Percentiles rank a stretch among this genome's conserved stretches.
Evolutionary conservation across 257 asterid genomes (phyloP).

Genomic region (Solanum chiquidenum): DNA sequence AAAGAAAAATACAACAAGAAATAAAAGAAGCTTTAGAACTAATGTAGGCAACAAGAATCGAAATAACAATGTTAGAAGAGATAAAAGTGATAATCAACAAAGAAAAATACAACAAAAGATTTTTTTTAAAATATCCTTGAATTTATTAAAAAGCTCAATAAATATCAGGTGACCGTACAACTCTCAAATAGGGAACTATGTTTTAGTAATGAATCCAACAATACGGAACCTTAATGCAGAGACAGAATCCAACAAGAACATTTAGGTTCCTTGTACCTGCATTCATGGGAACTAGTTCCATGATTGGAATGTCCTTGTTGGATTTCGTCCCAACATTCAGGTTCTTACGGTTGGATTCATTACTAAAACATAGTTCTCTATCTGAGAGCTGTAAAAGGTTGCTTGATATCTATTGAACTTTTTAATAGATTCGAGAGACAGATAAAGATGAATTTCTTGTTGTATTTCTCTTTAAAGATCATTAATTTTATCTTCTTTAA

Average conservation of each 20-base stretch:
- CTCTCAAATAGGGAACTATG: background rate
- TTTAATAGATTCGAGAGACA: background rate
- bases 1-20: background rate
- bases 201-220: too few species aligned
- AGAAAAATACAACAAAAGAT: background rate
- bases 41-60: background rate
- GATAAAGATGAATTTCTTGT: background rate
- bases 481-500: background rate
- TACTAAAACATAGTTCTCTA: background rate
- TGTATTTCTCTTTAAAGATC: background rate
- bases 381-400: background rate
- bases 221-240: background rate
- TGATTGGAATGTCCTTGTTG: background rate
- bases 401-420: background rate
- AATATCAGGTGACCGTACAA: background rate
- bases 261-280: too few species aligned
- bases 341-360: background rate
- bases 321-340: background rate
- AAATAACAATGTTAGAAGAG: background rate
- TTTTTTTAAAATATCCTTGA: too few species aligned
- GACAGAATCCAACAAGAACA: too few species aligned
- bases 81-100: background rate
- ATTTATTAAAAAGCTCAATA: too few species aligned
- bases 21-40: too few species aligned
- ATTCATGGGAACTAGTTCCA: background rate